Conservation (phyloP, 2,329 filamentous ascomycete species). For the Neofusicoccum parvum region DNA sequence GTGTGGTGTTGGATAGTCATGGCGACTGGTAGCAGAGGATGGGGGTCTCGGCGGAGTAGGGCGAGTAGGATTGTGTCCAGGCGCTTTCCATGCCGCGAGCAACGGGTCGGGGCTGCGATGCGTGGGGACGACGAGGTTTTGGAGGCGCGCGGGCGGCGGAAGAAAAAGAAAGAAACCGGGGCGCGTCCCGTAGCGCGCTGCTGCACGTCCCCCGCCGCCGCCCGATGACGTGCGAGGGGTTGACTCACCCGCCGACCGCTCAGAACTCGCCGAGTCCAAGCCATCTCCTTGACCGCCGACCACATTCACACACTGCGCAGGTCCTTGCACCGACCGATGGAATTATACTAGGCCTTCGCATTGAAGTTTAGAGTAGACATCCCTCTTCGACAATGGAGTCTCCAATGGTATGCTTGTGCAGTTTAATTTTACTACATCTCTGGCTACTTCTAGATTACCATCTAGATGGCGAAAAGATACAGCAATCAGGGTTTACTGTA, state of each 20-base stretch:
- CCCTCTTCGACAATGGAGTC: too few species aligned
- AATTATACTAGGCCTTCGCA: too few species aligned
- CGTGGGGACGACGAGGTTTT: slow-evolving; percentile 9
- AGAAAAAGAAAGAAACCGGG: slow-evolving; percentile 9
- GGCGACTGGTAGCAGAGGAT: slow-evolving; percentile 23
- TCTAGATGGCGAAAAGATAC: too few species aligned
- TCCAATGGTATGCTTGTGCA: too few species aligned
- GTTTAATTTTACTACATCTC: too few species aligned
- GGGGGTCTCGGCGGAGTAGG: slow-evolving; percentile 20
- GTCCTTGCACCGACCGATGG: too few species aligned
- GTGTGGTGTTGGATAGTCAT: slow-evolving; percentile 13
- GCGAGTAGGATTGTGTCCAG: slow-evolving; percentile 17
- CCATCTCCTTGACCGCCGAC: too few species aligned
- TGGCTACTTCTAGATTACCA: too few species aligned
- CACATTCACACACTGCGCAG: too few species aligned
- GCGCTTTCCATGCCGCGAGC: slow-evolving; percentile 19
- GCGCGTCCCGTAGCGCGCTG: neutral
- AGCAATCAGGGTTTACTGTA: too few species aligned
- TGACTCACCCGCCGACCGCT: neutral
- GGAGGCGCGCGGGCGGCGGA: neutral
- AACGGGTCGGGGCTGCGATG: neutral
- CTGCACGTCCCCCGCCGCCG: slow-evolving; percentile 1
- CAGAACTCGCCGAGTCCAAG: neutral
- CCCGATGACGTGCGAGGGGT: slow-evolving; percentile 17
- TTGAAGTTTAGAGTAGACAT: too few species aligned